phyloP scores from a whole-genome alignment of 2,329 filamentous ascomycete genomes.

The Periconia sp. region DNA sequence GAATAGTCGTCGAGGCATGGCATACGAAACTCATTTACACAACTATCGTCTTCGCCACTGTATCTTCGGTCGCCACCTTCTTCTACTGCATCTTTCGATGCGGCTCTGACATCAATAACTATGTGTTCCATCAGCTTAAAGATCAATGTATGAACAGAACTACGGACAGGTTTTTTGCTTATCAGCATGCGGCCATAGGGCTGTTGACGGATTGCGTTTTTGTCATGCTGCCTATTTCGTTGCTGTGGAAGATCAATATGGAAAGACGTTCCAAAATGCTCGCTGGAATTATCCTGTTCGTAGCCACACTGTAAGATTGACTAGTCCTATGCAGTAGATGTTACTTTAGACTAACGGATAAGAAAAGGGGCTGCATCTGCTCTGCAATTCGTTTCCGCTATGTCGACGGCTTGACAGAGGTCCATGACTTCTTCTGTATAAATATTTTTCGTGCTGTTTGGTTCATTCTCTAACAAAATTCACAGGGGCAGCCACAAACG shows the following conservation, averaged over 20 bases:
- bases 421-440: slow-evolving; percentile 49
- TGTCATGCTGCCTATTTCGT: slow-evolving; percentile 41
- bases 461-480: slow-evolving; percentile 3
- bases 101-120: slow-evolving; percentile 29
- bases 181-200: slow-evolving; percentile 38
- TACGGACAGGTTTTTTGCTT: slow-evolving; percentile 56
- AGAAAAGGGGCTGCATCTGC: slow-evolving; percentile 53
- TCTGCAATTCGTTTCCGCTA: slow-evolving; percentile 57
- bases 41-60: slow-evolving; percentile 41
- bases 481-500: slow-evolving; percentile 47
- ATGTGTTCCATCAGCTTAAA: slow-evolving; percentile 32
- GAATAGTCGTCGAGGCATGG: slow-evolving; percentile 46
- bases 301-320: slow-evolving; percentile 41
- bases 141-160: slow-evolving; percentile 46
- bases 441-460: neutral
- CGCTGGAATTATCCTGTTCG: slow-evolving; percentile 55
- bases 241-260: slow-evolving; percentile 62
- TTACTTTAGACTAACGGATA: neutral
- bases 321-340: neutral
- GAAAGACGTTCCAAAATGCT: slow-evolving; percentile 54
- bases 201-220: slow-evolving; percentile 37
- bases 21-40: slow-evolving; percentile 41
- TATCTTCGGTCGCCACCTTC: slow-evolving; percentile 45
- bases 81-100: slow-evolving; percentile 58
- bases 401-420: slow-evolving; percentile 42